Evolutionary conservation across 129 eudicot genomes (phyloP).

Genomic region (sunflower (Helianthus annuus)): HanXRQr2.0-SUNRISE NC_035448.2:165071037-165071536

Average conservation of each 20-base stretch:
- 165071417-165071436: slow-evolving; percentile 77
- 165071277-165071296: not conserved
- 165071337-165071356: slow-evolving; percentile 82
- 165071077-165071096: slow-evolving; percentile 75
- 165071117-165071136: slow-evolving; percentile 93
- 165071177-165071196: slow-evolving; percentile 47
- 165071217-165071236: slow-evolving; percentile 58
- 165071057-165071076: not conserved
- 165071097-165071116: slow-evolving; percentile 90
- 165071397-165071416: slow-evolving; percentile 52
- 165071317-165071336: slow-evolving; percentile 65
- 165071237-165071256: slow-evolving; percentile 91
- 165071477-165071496: slow-evolving; percentile 64
- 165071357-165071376: slow-evolving; percentile 76
- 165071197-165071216: slow-evolving; percentile 50
- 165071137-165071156: slow-evolving; percentile 59
- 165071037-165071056: too few species aligned
- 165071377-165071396: slow-evolving; percentile 84
- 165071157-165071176: slow-evolving; percentile 41
- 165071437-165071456: slow-evolving; percentile 77
- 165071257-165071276: slow-evolving; percentile 32
- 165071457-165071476: slow-evolving; percentile 54
- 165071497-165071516: slow-evolving; percentile 64
- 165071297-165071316: slow-evolving; percentile 42
- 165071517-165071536: slow-evolving; percentile 62